Conservation (phyloP, 2,329 filamentous ascomycete species). For the Penicillium sp. region DNA sequence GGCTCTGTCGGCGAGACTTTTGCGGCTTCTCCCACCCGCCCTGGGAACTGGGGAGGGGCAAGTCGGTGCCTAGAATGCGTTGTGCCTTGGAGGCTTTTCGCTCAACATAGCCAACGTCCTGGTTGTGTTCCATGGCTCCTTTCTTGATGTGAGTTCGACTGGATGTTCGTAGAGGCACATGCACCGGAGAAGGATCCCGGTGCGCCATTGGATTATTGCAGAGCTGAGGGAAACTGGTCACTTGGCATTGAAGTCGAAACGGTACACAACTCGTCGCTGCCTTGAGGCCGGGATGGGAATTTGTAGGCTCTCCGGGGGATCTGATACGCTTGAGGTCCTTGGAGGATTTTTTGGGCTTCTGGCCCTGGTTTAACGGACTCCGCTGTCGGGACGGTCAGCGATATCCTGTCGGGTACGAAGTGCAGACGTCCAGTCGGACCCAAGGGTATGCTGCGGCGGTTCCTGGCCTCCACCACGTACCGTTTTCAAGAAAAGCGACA, state of each 20-base stretch:
- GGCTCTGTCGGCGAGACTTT: constrained; percentile 38
- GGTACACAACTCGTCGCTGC: constrained; percentile 1
- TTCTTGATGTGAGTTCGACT: constrained; percentile 15
- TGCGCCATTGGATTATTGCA: constrained; percentile 14
- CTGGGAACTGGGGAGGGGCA: constrained; percentile 27
- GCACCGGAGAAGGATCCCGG: constrained; percentile 17
- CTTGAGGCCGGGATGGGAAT: background rate
- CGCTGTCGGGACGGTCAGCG: constrained; percentile 13
- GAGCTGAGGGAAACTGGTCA: background rate
- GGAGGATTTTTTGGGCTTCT: background rate
- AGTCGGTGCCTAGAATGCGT: constrained; percentile 34
- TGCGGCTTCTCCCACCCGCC: constrained; percentile 25
- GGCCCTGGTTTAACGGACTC: constrained; percentile 10
- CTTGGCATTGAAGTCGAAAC: constrained; percentile 9
- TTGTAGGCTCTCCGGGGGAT: background rate
- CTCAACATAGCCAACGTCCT: constrained; percentile 19
- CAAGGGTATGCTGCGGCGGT: background rate
- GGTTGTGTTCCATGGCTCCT: constrained; percentile 21
- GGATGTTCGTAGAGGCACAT: constrained; percentile 27
- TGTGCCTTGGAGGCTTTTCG: constrained; percentile 34
- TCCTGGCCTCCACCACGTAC: constrained; percentile 3
- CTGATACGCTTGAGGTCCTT: constrained; percentile 1
- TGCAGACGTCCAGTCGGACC: background rate
- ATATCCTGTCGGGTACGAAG: constrained; percentile 1
- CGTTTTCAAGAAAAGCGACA: background rate